Conservation (phyloP, 176 grass and related monocot genomes). For the Phoenix roebelenii region DNA sequence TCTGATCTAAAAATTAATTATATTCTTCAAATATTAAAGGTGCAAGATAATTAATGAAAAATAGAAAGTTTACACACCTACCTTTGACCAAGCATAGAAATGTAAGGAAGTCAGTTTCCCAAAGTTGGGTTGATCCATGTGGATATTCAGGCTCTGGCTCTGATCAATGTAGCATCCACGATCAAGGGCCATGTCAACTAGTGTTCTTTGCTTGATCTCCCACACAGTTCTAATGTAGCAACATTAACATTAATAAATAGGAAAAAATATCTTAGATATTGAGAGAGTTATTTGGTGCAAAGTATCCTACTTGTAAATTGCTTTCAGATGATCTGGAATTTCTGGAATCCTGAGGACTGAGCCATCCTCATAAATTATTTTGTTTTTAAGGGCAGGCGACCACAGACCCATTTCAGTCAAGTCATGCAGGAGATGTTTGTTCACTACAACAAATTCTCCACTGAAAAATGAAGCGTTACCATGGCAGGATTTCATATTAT, state of each 20-base stretch:
- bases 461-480: constrained; percentile 20
- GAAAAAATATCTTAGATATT: neutral
- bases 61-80: neutral
- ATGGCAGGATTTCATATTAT: neutral
- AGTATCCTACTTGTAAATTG: constrained; percentile 74
- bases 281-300: neutral
- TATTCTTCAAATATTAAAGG: neutral
- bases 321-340: constrained; percentile 81
- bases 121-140: neutral
- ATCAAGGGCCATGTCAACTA: constrained; percentile 97
- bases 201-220: constrained; percentile 99
- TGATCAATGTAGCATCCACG: constrained; percentile 98
- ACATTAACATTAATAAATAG: neutral
- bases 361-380: neutral
- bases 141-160: constrained; percentile 18
- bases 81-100: neutral
- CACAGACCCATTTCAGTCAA: constrained; percentile 1
- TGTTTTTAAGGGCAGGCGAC: neutral
- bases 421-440: neutral
- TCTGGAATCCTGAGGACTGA: constrained; percentile 57
- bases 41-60: neutral
- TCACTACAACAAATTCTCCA: constrained; percentile 47
- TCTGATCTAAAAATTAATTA: neutral
- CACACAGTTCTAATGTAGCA: constrained; percentile 60
- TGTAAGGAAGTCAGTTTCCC: neutral